Conservation (phyloP, 768 basidiomycete species). For the Tephrocybe sp. region DNA sequence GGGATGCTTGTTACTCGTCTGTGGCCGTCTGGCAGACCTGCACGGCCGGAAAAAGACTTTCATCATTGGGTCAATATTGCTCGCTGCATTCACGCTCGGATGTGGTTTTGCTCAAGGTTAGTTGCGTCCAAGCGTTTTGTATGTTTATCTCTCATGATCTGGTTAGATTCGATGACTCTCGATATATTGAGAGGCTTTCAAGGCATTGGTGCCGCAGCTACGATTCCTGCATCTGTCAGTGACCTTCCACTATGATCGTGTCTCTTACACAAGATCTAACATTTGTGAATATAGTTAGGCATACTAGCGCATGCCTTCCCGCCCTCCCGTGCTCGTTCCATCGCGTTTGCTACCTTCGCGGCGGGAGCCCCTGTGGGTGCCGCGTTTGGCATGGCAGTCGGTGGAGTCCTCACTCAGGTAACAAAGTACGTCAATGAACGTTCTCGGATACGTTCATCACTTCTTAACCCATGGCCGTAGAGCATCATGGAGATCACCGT, state of each 20-base stretch:
- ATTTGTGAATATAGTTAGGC: too few relatives aligned
- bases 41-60: constrained; percentile 76
- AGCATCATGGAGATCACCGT: constrained; percentile 65
- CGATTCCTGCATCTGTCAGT: constrained; percentile 68
- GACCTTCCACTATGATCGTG: too few relatives aligned
- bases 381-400: constrained; percentile 66
- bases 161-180: constrained; percentile 57
- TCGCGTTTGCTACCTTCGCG: constrained; percentile 81
- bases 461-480: constrained; percentile 23
- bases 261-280: too few relatives aligned
- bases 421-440: constrained; percentile 32
- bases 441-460: neutral
- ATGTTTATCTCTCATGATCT: neutral
- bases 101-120: constrained; percentile 63
- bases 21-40: constrained; percentile 78
- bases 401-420: constrained; percentile 69
- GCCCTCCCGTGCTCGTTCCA: constrained; percentile 58
- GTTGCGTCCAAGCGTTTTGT: neutral
- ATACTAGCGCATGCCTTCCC: constrained; percentile 83
- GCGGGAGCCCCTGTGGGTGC: constrained; percentile 85
- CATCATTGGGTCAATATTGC: constrained; percentile 53
- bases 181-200: constrained; percentile 76
- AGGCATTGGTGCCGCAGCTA: constrained; percentile 78
- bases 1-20: constrained; percentile 79
- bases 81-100: constrained; percentile 58